These are phyloP conservation scores for Blastobotrys attinorum DNA, from an alignment of 805 yeast species.

Conservation along the genomic window DNA sequence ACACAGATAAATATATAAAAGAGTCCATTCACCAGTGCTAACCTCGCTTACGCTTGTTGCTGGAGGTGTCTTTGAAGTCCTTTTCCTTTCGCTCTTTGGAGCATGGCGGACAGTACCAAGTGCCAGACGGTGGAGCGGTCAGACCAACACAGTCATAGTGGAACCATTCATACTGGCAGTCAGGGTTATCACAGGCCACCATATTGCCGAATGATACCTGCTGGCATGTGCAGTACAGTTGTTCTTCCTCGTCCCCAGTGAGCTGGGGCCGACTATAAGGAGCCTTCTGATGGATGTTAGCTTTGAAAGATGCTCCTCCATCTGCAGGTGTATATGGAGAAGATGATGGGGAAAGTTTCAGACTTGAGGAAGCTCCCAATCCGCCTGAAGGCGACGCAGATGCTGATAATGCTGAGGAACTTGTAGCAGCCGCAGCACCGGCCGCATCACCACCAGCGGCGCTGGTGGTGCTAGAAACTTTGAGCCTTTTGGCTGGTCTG, in stretches of 20 bases:
- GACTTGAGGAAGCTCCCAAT: too few species aligned
- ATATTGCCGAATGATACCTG: slow-evolving; percentile 91
- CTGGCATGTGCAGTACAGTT: slow-evolving; percentile 80
- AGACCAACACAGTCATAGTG: slow-evolving; percentile 93
- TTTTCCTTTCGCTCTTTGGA: slow-evolving; percentile 26
- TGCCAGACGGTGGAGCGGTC: slow-evolving; percentile 80
- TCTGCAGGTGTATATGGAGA: neutral
- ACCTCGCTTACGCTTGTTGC: neutral
- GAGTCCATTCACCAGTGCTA: neutral
- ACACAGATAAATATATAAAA: neutral
- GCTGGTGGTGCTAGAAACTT: slow-evolving; percentile 5
- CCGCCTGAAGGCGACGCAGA: neutral
- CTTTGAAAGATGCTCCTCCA: too few species aligned
- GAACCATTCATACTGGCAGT: slow-evolving; percentile 90
- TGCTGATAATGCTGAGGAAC: neutral
- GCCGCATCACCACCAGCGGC: neutral
- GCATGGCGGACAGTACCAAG: slow-evolving; percentile 94
- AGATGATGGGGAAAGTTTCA: too few species aligned
- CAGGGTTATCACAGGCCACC: slow-evolving; percentile 92
- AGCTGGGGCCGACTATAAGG: neutral
- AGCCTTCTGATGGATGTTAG: too few species aligned
- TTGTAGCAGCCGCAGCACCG: neutral
- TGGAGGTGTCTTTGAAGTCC: slow-evolving; percentile 20
- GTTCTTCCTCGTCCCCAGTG: slow-evolving; percentile 55
- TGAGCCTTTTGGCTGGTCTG: slow-evolving; percentile 18